Percentiles rank a stretch among this genome's conserved stretches.
These are phyloP conservation scores for Schwanniomyces yamadae DNA, from an alignment of 805 yeast species.

Conservation along the genomic window DNA sequence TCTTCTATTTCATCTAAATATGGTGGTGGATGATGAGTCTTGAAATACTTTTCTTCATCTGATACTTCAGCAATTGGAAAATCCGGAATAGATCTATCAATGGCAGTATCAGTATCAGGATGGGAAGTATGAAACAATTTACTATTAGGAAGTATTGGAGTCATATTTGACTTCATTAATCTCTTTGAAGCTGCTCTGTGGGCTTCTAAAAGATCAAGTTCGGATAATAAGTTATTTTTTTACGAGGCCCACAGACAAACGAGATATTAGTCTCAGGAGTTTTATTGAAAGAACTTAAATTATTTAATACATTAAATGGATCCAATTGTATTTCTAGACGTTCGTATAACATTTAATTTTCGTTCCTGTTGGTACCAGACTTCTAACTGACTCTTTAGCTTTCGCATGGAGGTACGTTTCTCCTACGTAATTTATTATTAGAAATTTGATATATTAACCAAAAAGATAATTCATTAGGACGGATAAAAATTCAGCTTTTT, in stretches of 20 bases:
- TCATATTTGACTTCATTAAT: not conserved
- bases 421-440: not conserved
- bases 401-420: conserved; percentile 24
- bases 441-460: not conserved
- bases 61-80: conserved; percentile 71
- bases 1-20: conserved; percentile 63
- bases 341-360: conserved; percentile 18
- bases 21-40: conserved; percentile 66
- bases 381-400: conserved; percentile 22
- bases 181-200: no score
- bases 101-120: conserved; percentile 71
- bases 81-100: conserved; percentile 72
- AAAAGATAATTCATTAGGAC: conserved; percentile 24
- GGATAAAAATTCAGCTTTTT: conserved; percentile 46
- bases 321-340: conserved; percentile 46
- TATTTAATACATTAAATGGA: no score
- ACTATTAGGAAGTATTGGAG: conserved; percentile 9
- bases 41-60: conserved; percentile 79
- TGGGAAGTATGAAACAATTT: conserved; percentile 52
- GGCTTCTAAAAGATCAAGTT: no score
- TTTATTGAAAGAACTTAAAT: no score
- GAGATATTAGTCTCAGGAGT: no score
- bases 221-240: no score
- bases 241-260: no score
- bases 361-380: no score